Base-by-base conservation (phyloP, 768 basidiomycete species). In the Termitomyces heimii region DNA sequence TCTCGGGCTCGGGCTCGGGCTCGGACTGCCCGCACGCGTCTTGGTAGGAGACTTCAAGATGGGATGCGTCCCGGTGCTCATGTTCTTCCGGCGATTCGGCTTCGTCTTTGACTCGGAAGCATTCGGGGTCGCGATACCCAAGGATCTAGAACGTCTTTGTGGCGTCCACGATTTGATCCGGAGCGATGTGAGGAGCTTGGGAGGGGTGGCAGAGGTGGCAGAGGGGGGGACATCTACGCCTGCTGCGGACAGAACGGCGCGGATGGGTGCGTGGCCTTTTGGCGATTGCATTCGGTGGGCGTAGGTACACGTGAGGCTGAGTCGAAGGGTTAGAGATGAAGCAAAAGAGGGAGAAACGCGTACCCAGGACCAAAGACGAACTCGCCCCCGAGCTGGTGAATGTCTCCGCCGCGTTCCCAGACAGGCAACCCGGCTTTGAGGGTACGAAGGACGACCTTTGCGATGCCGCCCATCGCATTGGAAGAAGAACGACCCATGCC, bases 201-300 rank as follows among this genome's bases (percentile, higher is more conserved):
- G 49, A 2, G 28, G n/a, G 44, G 42, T 10, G 16, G 49, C 3
- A n/a, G 14, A 26, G 39, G 32, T 16, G 29, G n/a, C 5, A 14
- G 48, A n/a, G 54, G 16, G 57, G 26, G 37, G 65, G 6, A 66
- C 37, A 18, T 55, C 54, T 20, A 76, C 58, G 12, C 74, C 73
- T 16, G 90, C 87, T 4, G 82, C 82, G 35, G 77, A 72, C 39
- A 94, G 80, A 18, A 93, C 83, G 32, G 82, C 81, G 50, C 75
- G 68, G 52, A 96, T 86, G 1, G 89, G 83, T 0, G 85, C 83
- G 62, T 97, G 94, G 4, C 82, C 82, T 44, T 84, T 81, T 1
- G 89, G 77, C 14, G 74, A 84, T 46, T 80, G 84, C 94, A 97
- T 97, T 6, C 93, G 84, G 72, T 94, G 92, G 0, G 90, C 88